These are phyloP conservation scores for Hypsizygus marmoreus DNA, from an alignment of 768 basidiomycete genomes.

Conservation along the genomic window DNA sequence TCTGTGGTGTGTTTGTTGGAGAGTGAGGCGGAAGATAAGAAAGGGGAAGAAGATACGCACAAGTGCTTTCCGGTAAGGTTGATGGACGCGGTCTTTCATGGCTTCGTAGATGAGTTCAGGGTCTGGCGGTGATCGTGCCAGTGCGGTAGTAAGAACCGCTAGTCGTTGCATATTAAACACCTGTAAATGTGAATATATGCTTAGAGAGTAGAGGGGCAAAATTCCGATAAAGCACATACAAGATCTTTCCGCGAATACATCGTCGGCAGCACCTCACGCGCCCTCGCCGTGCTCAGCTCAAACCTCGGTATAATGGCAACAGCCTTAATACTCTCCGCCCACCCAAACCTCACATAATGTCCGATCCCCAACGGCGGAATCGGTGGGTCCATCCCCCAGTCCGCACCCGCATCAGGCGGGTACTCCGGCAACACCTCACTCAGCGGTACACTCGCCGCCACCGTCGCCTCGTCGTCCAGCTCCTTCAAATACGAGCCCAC, in stretches of 20 bases:
- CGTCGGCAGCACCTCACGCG: slow-evolving; percentile 84
- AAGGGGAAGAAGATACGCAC: slow-evolving; percentile 50
- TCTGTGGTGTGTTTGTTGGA: slow-evolving; percentile 46
- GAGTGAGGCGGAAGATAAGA: not conserved
- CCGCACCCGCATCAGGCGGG: slow-evolving; percentile 87
- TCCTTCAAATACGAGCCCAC: slow-evolving; percentile 95
- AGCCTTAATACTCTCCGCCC: slow-evolving; percentile 84
- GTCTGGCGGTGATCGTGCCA: slow-evolving; percentile 89
- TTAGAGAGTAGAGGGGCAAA: not conserved
- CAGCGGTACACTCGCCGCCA: slow-evolving; percentile 87
- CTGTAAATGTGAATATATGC: slow-evolving; percentile 40
- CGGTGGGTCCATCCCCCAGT: slow-evolving; percentile 91
- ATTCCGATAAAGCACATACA: slow-evolving; percentile 46
- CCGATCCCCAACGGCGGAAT: slow-evolving; percentile 89
- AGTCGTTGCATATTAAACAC: slow-evolving; percentile 97
- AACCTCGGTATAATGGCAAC: slow-evolving; percentile 94
- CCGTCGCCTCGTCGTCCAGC: slow-evolving; percentile 76
- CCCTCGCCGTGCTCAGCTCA: slow-evolving; percentile 94
- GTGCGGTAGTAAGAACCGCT: slow-evolving; percentile 93
- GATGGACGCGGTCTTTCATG: slow-evolving; percentile 98
- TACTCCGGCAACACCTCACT: slow-evolving; percentile 97
- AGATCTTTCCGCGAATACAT: slow-evolving; percentile 88
- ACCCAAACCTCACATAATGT: slow-evolving; percentile 88
- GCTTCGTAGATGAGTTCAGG: slow-evolving; percentile 98
- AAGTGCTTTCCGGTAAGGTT: slow-evolving; percentile 89